Conservation (phyloP, 768 basidiomycete genomes). For the Boletales sp. region DNA sequence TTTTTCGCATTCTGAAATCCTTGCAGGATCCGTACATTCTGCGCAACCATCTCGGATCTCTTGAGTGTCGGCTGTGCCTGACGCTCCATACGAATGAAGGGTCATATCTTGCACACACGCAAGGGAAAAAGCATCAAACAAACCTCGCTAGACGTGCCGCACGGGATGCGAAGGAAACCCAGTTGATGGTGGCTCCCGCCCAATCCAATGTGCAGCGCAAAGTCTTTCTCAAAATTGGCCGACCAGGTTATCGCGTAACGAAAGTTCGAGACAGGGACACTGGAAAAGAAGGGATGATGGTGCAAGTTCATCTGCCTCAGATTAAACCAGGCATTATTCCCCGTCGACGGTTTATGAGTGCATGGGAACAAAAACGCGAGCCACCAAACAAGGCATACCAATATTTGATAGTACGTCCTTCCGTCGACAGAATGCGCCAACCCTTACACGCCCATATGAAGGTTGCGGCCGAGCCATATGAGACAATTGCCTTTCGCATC, state of each 20-base stretch:
- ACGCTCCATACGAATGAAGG: conserved; percentile 99
- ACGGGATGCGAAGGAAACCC: conserved; percentile 92
- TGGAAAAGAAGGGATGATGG: conserved; percentile 94
- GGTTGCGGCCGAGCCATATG: conserved; percentile 99
- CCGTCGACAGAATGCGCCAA: conserved; percentile 12
- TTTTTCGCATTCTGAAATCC: conserved; percentile 9
- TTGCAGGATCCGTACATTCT: conserved; percentile 93
- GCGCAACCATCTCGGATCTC: conserved; percentile 95
- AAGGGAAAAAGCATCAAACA: conserved; percentile 99
- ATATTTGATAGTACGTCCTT: conserved; percentile 82
- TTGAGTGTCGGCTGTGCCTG: conserved; percentile 96
- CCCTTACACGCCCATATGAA: conserved; percentile 35
- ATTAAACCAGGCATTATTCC: conserved; percentile 85
- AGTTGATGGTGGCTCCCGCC: conserved; percentile 82
- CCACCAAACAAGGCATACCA: conserved; percentile 96
- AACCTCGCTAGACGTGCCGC: conserved; percentile 96
- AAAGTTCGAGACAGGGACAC: conserved; percentile 92
- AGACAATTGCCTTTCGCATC: conserved; percentile 98
- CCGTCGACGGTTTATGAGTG: conserved; percentile 90
- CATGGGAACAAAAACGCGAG: conserved; percentile 96
- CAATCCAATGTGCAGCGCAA: conserved; percentile 83
- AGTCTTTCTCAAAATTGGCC: conserved; percentile 95
- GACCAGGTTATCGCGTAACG: conserved; percentile 93
- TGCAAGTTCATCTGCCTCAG: conserved; percentile 94
- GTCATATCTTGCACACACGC: conserved; percentile 97